Evolutionary conservation across 805 yeast genomes (phyloP).

Genomic region (Starmera quercuum): DNA sequence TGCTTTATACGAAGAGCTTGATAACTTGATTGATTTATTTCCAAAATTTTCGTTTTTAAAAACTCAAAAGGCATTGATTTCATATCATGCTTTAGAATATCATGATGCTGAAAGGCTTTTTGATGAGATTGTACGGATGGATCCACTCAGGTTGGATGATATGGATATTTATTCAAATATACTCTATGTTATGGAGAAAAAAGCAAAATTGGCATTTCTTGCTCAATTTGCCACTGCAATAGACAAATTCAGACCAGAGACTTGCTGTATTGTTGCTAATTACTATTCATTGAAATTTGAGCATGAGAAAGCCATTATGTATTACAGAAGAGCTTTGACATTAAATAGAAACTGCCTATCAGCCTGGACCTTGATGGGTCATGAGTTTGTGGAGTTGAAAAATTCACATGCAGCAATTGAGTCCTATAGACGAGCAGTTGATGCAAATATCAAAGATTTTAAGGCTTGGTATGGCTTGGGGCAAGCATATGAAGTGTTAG

Average conservation of each 20-base stretch:
- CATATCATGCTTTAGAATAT: conserved; percentile 83
- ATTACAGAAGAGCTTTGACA: conserved; percentile 82
- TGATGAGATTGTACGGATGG: conserved; percentile 62
- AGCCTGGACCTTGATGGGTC: conserved; percentile 99
- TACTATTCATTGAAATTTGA: conserved; percentile 87
- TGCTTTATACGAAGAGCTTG: conserved; percentile 43
- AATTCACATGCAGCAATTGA: conserved; percentile 98
- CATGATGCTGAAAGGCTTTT: conserved; percentile 70
- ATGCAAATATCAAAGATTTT: conserved; percentile 80
- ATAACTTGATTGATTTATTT: conserved; percentile 42
- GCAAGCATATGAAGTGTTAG: conserved; percentile 94
- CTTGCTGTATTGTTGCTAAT: conserved; percentile 91
- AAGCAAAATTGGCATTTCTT: conserved; percentile 71
- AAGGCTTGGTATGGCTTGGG: conserved; percentile 99
- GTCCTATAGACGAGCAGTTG: conserved; percentile 88
- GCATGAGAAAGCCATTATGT: conserved; percentile 91
- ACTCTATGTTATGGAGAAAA: conserved; percentile 86
- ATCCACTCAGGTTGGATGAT: conserved; percentile 86
- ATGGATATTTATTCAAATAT: conserved; percentile 92
- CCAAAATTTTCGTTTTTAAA: conserved; percentile 71
- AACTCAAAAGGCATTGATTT: conserved; percentile 74
- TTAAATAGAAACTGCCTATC: conserved; percentile 73
- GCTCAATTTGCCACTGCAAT: conserved; percentile 81
- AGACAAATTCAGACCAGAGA: conserved; percentile 86
- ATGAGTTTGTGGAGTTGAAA: conserved; percentile 92